These are phyloP conservation scores for Choiromyces venosus DNA, from an alignment of 495 filamentous ascomycete genomes.

Conservation along the genomic window DNA sequence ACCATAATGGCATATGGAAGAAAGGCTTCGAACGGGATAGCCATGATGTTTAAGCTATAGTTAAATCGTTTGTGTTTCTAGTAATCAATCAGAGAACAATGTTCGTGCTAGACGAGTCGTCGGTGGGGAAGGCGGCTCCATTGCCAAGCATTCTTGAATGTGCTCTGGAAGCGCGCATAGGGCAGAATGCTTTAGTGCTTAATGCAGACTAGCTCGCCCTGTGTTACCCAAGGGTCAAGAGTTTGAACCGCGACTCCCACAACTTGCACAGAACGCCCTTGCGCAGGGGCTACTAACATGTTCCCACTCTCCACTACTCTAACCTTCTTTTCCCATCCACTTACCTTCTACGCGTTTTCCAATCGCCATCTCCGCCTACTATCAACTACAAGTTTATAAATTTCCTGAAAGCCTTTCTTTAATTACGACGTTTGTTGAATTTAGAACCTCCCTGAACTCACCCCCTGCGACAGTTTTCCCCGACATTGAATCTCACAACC, in stretches of 20 bases:
- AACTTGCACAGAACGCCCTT: conserved; percentile 32
- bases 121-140: conserved; percentile 9
- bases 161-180: neutral
- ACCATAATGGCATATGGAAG: conserved; percentile 90
- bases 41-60: conserved; percentile 57
- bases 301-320: conserved; percentile 34
- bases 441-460: neutral
- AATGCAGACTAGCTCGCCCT: conserved; percentile 32
- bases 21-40: conserved; percentile 91
- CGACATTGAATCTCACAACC: neutral
- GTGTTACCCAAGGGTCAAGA: conserved; percentile 26
- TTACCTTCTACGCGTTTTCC: conserved; percentile 25
- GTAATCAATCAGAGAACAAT: neutral
- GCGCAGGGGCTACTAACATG: conserved; percentile 36
- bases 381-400: neutral
- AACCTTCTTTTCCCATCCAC: conserved; percentile 18
- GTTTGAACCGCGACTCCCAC: conserved; percentile 32
- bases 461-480: neutral
- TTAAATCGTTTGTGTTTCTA: neutral
- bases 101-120: neutral
- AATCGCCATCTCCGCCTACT: conserved; percentile 16
- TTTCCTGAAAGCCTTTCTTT: neutral
- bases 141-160: conserved; percentile 23
- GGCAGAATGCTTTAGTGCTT: conserved; percentile 1
- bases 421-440: neutral